phyloP scores from a whole-genome alignment of 306 rosid genomes.

The Senna tora region DNA sequence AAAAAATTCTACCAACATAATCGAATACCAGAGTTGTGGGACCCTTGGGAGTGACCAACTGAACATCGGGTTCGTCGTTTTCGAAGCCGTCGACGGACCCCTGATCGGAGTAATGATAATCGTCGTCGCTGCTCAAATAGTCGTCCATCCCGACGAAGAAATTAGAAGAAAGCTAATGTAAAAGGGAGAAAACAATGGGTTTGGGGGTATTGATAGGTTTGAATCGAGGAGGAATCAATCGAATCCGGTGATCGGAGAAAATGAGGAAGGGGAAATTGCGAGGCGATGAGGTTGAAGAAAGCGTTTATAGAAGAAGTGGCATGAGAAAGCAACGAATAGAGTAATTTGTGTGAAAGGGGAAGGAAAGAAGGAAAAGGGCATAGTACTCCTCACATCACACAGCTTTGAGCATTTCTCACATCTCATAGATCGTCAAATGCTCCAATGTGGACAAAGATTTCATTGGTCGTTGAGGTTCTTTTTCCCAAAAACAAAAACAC shows the following conservation, averaged over 20 bases:
- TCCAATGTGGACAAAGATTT: neutral
- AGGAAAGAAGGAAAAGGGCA: neutral
- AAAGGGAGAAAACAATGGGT: neutral
- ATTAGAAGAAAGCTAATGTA: neutral
- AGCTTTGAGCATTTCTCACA: neutral
- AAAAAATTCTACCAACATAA: constrained; percentile 2
- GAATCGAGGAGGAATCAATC: constrained; percentile 31
- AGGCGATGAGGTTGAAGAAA: constrained; percentile 20
- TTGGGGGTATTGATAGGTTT: neutral
- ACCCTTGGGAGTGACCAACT: constrained; percentile 58
- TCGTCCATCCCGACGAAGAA: constrained; percentile 55
- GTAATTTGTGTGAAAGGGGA: neutral
- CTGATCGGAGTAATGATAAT: constrained; percentile 70
- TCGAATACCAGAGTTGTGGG: constrained; percentile 70
- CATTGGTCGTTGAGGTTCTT: neutral
- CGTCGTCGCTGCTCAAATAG: constrained; percentile 66
- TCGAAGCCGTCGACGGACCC: constrained; percentile 65
- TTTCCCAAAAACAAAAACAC: neutral
- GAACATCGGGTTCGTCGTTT: constrained; percentile 65
- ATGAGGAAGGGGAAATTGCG: constrained; percentile 30
- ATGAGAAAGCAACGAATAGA: neutral
- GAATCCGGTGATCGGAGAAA: constrained; percentile 43
- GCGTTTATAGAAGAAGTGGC: neutral
- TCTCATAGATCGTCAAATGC: neutral
- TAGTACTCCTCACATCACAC: neutral